Percentiles rank a stretch among this genome's conserved stretches.
Conservation (phyloP, 1,284 basidiomycete species). For the Fistulina hepatica region DNA sequence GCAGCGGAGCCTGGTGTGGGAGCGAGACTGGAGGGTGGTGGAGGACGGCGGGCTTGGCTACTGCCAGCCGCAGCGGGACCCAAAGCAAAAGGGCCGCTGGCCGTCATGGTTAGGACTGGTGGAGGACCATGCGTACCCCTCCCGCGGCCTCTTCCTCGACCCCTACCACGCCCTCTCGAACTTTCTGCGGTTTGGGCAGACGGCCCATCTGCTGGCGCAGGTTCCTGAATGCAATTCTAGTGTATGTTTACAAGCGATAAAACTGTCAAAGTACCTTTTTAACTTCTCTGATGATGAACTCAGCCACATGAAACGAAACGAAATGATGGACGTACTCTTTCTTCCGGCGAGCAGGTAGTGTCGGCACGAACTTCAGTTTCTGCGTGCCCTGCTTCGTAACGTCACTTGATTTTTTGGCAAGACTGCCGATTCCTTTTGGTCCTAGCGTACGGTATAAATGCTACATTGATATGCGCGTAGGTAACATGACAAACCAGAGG, state of each 20-base stretch:
- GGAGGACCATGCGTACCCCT: conserved; percentile 38
- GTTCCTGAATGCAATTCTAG: conserved; percentile 36
- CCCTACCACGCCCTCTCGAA: conserved; percentile 35
- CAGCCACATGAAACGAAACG: conserved; percentile 7
- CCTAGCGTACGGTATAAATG: too few relatives aligned
- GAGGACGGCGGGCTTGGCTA: neutral
- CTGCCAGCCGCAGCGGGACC: conserved; percentile 40
- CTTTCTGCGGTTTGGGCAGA: too few relatives aligned
- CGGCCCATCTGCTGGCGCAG: conserved; percentile 25
- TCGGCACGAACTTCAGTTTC: conserved; percentile 73
- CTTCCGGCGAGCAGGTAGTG: conserved; percentile 57
- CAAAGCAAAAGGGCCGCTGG: conserved; percentile 77
- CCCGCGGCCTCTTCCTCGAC: conserved; percentile 39
- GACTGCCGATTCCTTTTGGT: conserved; percentile 59
- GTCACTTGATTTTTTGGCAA: conserved; percentile 60
- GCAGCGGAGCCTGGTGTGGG: neutral
- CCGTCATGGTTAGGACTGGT: conserved; percentile 58
- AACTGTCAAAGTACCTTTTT: conserved; percentile 27
- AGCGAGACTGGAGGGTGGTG: neutral
- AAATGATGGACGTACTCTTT: conserved; percentile 33
- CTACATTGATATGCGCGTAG: too few relatives aligned
- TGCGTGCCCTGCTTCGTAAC: conserved; percentile 60
- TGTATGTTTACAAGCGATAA: conserved; percentile 3
- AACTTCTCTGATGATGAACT: conserved; percentile 26
- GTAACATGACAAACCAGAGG: too few relatives aligned